Evolutionary conservation across 2,329 filamentous ascomycete species (phyloP).

Genomic region (Talaromyces rugulosus): DNA sequence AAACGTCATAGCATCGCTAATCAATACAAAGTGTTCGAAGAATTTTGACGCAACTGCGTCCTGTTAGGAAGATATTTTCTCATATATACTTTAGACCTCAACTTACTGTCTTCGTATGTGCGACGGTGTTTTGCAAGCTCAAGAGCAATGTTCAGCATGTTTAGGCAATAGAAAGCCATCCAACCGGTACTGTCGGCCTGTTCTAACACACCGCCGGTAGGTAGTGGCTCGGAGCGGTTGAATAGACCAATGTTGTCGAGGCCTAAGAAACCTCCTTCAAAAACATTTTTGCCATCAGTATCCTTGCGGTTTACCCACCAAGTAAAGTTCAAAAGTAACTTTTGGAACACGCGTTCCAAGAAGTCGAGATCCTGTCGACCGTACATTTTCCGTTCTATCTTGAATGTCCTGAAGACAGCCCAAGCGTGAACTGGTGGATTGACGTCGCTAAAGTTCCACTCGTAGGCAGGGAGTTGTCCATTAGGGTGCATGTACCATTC

Average conservation of each 20-base stretch:
- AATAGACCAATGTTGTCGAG: slow-evolving; percentile 97
- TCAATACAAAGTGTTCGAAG: slow-evolving; percentile 97
- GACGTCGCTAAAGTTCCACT: slow-evolving; percentile 98
- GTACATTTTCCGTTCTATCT: slow-evolving; percentile 97
- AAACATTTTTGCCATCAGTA: slow-evolving; percentile 89
- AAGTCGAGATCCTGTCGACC: slow-evolving; percentile 93
- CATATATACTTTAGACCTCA: neutral
- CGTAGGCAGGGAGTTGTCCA: slow-evolving; percentile 85
- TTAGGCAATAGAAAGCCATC: slow-evolving; percentile 97
- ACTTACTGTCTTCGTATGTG: slow-evolving; percentile 76
- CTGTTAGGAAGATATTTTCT: slow-evolving; percentile 9
- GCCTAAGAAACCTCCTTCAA: slow-evolving; percentile 92
- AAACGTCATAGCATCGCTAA: slow-evolving; percentile 95
- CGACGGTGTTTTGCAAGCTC: slow-evolving; percentile 93
- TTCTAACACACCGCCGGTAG: slow-evolving; percentile 87
- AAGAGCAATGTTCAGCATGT: slow-evolving; percentile 94
- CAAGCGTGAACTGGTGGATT: slow-evolving; percentile 96
- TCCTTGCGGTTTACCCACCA: slow-evolving; percentile 99
- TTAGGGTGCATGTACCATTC: slow-evolving; percentile 99
- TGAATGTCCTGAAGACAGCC: slow-evolving; percentile 93
- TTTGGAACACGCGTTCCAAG: slow-evolving; percentile 93
- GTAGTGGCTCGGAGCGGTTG: slow-evolving; percentile 91
- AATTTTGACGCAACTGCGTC: slow-evolving; percentile 81
- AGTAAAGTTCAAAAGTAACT: slow-evolving; percentile 91
- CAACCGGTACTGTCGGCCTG: slow-evolving; percentile 97